Conservation (phyloP, 805 yeast genomes). For the Pichia thaimueangensis region DNA sequence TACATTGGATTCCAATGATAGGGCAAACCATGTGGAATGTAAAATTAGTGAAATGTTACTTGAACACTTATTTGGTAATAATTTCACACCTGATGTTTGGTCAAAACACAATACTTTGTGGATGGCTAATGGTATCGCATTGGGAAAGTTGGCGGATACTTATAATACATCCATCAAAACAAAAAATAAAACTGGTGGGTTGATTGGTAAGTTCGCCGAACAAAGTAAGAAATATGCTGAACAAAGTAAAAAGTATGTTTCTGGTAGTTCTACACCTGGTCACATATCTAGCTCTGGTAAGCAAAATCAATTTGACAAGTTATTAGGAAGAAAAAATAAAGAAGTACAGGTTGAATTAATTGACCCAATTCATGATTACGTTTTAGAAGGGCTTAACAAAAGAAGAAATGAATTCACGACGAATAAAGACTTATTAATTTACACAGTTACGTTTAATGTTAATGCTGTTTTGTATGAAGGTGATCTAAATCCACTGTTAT, state of each 20-base stretch:
- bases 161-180: slow-evolving; percentile 34
- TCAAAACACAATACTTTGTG: slow-evolving; percentile 39
- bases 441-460: slow-evolving; percentile 48
- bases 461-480: slow-evolving; percentile 43
- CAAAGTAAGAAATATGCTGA: slow-evolving; percentile 30
- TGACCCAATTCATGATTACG: slow-evolving; percentile 52
- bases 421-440: slow-evolving; percentile 35
- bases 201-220: slow-evolving; percentile 38
- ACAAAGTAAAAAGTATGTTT: slow-evolving; percentile 12
- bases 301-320: slow-evolving; percentile 33
- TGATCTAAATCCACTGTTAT: slow-evolving; percentile 38
- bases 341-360: slow-evolving; percentile 38
- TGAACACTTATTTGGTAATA: slow-evolving; percentile 40
- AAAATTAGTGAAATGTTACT: slow-evolving; percentile 44
- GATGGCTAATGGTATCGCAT: slow-evolving; percentile 39
- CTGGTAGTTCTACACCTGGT: slow-evolving; percentile 13
- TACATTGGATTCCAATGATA: slow-evolving; percentile 43
- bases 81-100: slow-evolving; percentile 29
- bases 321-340: slow-evolving; percentile 42
- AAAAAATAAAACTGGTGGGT: slow-evolving; percentile 38
- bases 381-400: slow-evolving; percentile 36
- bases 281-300: slow-evolving; percentile 17
- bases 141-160: slow-evolving; percentile 35
- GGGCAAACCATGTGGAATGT: slow-evolving; percentile 43
- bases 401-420: slow-evolving; percentile 36